Evolutionary conservation across 225 moss, liverwort and hornwort species (phyloP).

Genomic region (Climacium dendroides): DNA sequence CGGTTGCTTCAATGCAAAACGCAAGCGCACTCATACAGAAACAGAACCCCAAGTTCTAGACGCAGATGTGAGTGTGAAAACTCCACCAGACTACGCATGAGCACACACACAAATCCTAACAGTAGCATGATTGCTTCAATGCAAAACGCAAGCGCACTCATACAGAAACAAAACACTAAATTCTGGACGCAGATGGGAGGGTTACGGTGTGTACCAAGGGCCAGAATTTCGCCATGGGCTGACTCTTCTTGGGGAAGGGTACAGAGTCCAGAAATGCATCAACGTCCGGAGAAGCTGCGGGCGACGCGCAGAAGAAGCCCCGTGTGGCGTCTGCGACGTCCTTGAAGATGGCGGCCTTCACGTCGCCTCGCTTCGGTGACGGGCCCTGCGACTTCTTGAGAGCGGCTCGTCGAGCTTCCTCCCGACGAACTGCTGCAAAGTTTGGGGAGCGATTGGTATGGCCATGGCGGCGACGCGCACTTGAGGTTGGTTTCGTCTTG

Average conservation of each 20-base stretch:
- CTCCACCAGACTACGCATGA: too few species aligned
- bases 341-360: not conserved
- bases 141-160: not conserved
- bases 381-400: not conserved
- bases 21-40: not conserved
- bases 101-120: too few species aligned
- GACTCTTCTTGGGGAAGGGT: not conserved
- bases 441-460: not conserved
- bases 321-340: not conserved
- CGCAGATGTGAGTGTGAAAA: too few species aligned
- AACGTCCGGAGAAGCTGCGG: not conserved
- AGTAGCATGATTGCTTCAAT: not conserved
- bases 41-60: not conserved
- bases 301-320: not conserved
- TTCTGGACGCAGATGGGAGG: not conserved
- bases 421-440: not conserved
- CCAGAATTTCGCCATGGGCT: not conserved
- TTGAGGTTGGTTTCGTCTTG: not conserved
- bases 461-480: not conserved
- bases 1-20: not conserved
- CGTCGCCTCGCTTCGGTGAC: not conserved
- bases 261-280: not conserved
- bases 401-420: not conserved
- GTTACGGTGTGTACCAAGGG: not conserved
- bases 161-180: not conserved